Conservation (phyloP, 2,329 filamentous ascomycete genomes). For the Zymoseptoria pseudotritici region DNA sequence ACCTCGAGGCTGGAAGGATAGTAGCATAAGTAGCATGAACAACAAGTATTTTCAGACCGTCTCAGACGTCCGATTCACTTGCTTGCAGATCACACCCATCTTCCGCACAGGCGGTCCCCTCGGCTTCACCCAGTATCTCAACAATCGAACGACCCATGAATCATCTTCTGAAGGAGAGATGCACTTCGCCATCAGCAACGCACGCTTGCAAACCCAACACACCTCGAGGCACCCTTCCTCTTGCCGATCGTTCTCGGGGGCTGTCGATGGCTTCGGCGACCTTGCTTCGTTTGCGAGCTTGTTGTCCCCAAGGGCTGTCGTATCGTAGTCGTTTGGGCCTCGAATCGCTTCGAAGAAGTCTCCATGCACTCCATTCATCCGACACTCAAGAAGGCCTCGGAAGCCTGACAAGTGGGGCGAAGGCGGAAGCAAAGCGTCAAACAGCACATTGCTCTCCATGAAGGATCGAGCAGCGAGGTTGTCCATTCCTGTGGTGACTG, state of each 20-base stretch:
- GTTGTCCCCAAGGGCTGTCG: background rate
- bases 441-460: background rate
- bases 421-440: background rate
- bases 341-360: background rate
- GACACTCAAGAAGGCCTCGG: background rate
- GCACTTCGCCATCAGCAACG: background rate
- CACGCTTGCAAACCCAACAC: background rate
- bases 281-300: background rate
- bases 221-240: background rate
- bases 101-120: background rate
- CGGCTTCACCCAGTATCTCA: background rate
- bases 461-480: background rate
- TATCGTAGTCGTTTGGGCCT: background rate
- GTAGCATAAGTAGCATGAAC: too few relatives aligned
- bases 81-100: background rate
- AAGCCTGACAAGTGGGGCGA: background rate
- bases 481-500: background rate
- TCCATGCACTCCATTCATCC: background rate
- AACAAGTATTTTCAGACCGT: too few relatives aligned
- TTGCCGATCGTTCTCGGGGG: background rate
- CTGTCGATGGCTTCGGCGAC: background rate
- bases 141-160: background rate
- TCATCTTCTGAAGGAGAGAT: background rate
- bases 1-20: too few relatives aligned
- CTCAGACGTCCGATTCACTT: background rate